Percentiles rank a stretch among this genome's conserved stretches.
Evolutionary conservation across 768 basidiomycete species (phyloP).

Genomic region (Cystobasidium tubakii): DNA sequence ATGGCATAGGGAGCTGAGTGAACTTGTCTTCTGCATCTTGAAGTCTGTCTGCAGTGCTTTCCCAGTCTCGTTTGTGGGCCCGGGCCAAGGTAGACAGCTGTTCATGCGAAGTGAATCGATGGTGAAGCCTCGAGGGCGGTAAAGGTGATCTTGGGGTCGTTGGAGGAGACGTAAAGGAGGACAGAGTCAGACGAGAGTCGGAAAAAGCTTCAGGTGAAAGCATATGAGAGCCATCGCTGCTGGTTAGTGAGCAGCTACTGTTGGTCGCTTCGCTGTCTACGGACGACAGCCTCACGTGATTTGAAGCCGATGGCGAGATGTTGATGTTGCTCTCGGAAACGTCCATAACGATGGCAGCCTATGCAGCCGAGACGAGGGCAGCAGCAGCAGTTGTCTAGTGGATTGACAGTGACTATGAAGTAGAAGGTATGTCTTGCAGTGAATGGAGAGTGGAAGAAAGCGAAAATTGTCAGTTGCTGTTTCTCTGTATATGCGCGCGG

Average conservation of each 20-base stretch:
- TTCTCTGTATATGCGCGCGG: too few relatives aligned
- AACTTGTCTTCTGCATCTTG: conserved; percentile 6
- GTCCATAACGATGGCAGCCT: background rate
- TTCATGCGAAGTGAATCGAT: conserved; percentile 4
- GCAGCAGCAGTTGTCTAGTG: too few relatives aligned
- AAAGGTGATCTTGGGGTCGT: background rate
- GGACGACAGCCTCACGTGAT: background rate
- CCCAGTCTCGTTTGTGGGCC: background rate
- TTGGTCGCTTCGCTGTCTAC: background rate
- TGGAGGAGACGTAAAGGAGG: background rate
- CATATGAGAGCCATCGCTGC: background rate
- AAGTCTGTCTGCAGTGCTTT: background rate
- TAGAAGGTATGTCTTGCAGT: too few relatives aligned
- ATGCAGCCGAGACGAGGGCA: too few relatives aligned
- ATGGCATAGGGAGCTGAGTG: conserved; percentile 23
- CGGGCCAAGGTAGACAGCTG: background rate
- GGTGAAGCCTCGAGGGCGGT: background rate
- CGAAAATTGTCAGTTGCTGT: too few relatives aligned
- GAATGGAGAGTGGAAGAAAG: too few relatives aligned
- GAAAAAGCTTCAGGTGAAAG: background rate
- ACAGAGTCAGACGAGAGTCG: background rate
- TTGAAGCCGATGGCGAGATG: background rate
- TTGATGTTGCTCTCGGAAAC: background rate
- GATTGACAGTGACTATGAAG: too few relatives aligned
- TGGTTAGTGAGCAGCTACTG: background rate